A percentile compares a stretch with the other conserved stretches of the same genome.
Conservation (phyloP, 2,329 filamentous ascomycete species). For the Neopestalotiopsis clavispora region DNA sequence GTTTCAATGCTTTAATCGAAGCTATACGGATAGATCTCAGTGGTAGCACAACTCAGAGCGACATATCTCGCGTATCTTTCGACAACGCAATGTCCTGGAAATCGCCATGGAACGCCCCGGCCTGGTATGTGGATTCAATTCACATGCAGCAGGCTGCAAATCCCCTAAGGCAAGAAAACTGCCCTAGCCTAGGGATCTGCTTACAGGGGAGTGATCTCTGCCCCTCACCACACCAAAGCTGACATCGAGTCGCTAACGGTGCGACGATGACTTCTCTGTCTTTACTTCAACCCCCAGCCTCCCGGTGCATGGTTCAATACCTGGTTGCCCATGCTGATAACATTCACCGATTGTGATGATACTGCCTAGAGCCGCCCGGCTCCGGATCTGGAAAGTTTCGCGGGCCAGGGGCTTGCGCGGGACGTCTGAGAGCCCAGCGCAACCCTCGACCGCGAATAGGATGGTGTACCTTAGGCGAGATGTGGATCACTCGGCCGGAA, state of each 20-base stretch:
- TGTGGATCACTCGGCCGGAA: slow-evolving; percentile 8
- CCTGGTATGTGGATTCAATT: slow-evolving; percentile 11
- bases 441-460: slow-evolving; percentile 1
- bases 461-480: slow-evolving; percentile 12
- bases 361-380: slow-evolving; percentile 4
- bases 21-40: not conserved
- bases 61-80: slow-evolving; percentile 1
- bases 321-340: not conserved
- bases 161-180: slow-evolving; percentile 28
- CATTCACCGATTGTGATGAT: not conserved
- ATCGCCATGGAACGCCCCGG: not conserved
- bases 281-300: not conserved
- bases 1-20: not conserved
- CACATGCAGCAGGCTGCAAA: slow-evolving; percentile 28
- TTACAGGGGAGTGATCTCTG: slow-evolving; percentile 14
- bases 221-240: slow-evolving; percentile 5
- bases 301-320: not conserved
- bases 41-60: not conserved
- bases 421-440: slow-evolving; percentile 8
- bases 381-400: slow-evolving; percentile 3
- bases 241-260: not conserved
- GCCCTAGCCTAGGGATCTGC: slow-evolving; percentile 20
- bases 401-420: not conserved
- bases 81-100: not conserved
- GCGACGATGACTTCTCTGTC: not conserved